These are phyloP conservation scores for Plasmodium billcollinsi DNA, from an alignment of 169 alveolate species.

Conservation along the genomic window DNA sequence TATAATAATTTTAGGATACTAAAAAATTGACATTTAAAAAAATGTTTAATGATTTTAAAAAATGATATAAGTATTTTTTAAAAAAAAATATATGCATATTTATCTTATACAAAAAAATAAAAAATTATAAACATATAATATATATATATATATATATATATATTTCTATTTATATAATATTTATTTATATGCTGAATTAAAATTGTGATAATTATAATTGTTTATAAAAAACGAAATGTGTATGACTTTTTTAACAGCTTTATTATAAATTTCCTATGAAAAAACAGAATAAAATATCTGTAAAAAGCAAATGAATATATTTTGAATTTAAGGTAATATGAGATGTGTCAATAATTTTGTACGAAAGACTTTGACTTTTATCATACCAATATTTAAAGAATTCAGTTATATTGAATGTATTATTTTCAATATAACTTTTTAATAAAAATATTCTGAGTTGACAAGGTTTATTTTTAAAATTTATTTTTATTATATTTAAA, in stretches of 20 bases:
- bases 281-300: conserved; percentile 74
- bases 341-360: conserved; percentile 24
- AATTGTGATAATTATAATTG: too few species aligned
- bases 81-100: too few species aligned
- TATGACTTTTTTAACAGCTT: neutral
- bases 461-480: conserved; percentile 9
- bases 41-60: too few species aligned
- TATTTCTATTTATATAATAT: too few species aligned
- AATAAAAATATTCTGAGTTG: conserved; percentile 11
- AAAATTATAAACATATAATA: too few species aligned
- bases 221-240: conserved; percentile 1
- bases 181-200: too few species aligned
- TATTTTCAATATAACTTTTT: neutral
- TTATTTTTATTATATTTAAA: neutral
- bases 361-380: conserved; percentile 46
- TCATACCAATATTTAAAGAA: conserved; percentile 43
- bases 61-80: too few species aligned
- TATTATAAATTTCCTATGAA: conserved; percentile 73
- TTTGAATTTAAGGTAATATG: conserved; percentile 34
- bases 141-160: too few species aligned
- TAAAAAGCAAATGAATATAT: conserved; percentile 39
- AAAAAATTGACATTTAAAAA: too few species aligned
- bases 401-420: conserved; percentile 13
- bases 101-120: too few species aligned
- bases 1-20: too few species aligned